Base-by-base conservation (phyloP, 2,329 filamentous ascomycete species). In the Pseudogymnoascus sp. region DNA sequence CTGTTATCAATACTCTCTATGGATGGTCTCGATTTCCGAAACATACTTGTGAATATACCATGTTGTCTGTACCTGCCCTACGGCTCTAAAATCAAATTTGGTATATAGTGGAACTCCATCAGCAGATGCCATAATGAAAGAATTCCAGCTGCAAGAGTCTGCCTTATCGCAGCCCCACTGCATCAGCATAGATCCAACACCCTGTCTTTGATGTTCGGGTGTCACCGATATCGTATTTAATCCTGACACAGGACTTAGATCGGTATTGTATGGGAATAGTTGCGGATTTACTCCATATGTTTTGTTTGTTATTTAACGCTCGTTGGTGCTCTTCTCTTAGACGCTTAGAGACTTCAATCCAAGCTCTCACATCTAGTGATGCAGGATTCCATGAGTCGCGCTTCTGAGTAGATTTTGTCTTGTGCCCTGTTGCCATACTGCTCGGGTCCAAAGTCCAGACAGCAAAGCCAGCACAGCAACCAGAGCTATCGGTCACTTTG, bases 111-210 rank as follows among this genome's bases (percentile, higher is more conserved):
- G 16, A 34, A 21, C 28, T 14, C 51, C 51, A 21, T 14, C 51
- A 57, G 51, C 28, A 21, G 51, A 57, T 21, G 51, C 51, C 51
- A 57, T 57, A 57, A 57, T 28, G 11, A 57, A 57, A 19, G 51
- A 57, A 8, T 21, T 57, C 51, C 51, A 57, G 28, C 51, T 28
- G 34, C 28, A 57, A 34, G 51, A 34, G 28, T 57, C 51, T 34
- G 51, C 51, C 16, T 57, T 57, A 34, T 57, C 28, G n/a, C 51
- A 57, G 6, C 51, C 28, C 28, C 51, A 34, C 13, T 57, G 28
- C 28, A 57, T 7, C 51, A 57, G 3, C 51, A 57, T 57, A 57
- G 51, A 57, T 21, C 51, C 51, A 57, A 57, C 51, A 4, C 51
- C 51, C 6, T 34, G 31, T 6, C 16, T 34, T 57, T 57, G 51